Conservation (phyloP, 73 alveolate genomes). For the Paramecium pentaurelia region DNA sequence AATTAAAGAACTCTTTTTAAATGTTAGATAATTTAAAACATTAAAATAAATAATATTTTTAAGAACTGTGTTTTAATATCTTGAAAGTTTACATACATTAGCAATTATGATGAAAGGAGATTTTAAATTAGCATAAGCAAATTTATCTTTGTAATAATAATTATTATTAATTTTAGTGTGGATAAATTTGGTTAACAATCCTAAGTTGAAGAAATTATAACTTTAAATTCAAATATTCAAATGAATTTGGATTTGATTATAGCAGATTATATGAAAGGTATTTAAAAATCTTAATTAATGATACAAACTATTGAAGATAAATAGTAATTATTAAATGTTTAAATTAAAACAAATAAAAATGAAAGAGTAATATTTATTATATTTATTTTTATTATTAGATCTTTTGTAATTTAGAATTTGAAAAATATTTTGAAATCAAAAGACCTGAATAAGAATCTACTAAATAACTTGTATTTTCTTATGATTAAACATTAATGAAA, state of each 20-base stretch:
- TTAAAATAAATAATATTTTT: neutral
- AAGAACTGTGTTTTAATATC: neutral
- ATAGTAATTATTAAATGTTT: neutral
- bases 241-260: neutral
- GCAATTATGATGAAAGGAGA: conserved; percentile 1
- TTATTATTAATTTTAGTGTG: neutral
- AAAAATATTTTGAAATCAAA: neutral
- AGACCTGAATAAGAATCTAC: neutral
- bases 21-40: neutral
- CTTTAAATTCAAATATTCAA: neutral
- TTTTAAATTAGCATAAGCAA: neutral
- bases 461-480: neutral
- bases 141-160: neutral
- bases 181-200: neutral
- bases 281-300: neutral
- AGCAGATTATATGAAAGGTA: neutral
- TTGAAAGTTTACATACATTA: neutral
- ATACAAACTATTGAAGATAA: neutral
- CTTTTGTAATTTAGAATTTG: neutral
- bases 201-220: neutral
- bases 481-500: neutral
- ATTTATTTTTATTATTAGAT: neutral
- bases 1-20: neutral
- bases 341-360: neutral
- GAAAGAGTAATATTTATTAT: neutral